Evolutionary conservation across 345 rosid genomes (phyloP), one percentile per base, ranked within the genome.

Genomic region (Hevea brasiliensis): DNA sequence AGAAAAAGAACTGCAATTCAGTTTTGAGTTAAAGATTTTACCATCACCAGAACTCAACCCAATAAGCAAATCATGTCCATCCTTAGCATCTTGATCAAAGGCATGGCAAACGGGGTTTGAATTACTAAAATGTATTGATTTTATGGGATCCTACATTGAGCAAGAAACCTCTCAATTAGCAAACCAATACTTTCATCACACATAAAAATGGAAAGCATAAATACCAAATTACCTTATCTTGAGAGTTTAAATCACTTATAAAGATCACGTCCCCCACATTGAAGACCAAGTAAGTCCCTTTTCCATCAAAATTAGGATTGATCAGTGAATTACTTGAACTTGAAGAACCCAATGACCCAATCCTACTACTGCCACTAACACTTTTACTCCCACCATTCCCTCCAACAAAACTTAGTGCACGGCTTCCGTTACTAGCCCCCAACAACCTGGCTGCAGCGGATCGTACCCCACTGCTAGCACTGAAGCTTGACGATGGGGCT

Each of bases 1-100:
- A 35, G 20, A 74, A 18, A 41, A 61, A 77, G 73, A 79, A 72
- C 26, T 71, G 64, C n/a, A 76, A 58, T 27, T 27, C 13, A 50
- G 72, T 74, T 40, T 81, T 29, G 42, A 61, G 77, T 9, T 26
- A 55, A 65, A 72, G 50, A 74, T 17, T 72, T 76, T 87, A 96
- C 99, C 99, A 87, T 96, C 99, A 44, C 99, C 99, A 66, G 98
- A 88, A 80, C 81, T 93, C 76, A 96, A 77, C 50, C 97, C 99
- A 71, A 96, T 84, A 68, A 96, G 90, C 83, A 96, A 87, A 85
- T 96, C 99, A 85, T 96, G 99, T 10, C 98, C 99, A 81, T 96
- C 99, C 84, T 92, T 91, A 45, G 97, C 88, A 84, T 96, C 94
- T 67, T 86, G 91, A 82, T 96, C 97, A 81, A 93, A 96, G 59